phyloP scores from a whole-genome alignment of 2,329 filamentous ascomycete species.

The Aspergillus calidoustus region DNA sequence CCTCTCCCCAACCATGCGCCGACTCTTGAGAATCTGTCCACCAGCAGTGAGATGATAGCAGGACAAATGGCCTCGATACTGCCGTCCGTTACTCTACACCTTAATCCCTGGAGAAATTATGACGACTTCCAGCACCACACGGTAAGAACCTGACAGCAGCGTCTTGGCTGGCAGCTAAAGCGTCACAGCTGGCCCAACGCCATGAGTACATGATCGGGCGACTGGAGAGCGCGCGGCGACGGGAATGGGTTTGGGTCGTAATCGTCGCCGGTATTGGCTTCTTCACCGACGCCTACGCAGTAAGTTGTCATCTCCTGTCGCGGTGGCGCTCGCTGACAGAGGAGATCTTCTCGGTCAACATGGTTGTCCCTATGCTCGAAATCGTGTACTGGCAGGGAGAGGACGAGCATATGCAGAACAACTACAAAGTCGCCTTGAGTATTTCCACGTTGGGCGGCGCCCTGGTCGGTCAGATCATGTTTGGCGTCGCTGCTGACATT shows the following conservation, averaged over 20 bases:
- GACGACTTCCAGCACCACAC: constrained; percentile 19
- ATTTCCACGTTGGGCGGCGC: constrained; percentile 32
- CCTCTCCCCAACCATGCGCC: not conserved
- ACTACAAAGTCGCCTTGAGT: constrained; percentile 22
- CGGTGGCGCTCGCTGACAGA: not conserved
- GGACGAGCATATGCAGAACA: constrained; percentile 1
- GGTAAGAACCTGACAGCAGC: not conserved
- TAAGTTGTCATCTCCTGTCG: not conserved
- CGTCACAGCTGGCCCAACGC: constrained; percentile 17
- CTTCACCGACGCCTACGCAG: constrained; percentile 22
- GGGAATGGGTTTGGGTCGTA: constrained; percentile 22
- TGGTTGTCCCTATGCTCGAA: constrained; percentile 22
- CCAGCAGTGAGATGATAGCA: not conserved
- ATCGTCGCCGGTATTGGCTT: constrained; percentile 22
- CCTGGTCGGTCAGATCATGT: constrained; percentile 35
- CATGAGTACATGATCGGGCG: constrained; percentile 20
- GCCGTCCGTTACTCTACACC: constrained; percentile 11
- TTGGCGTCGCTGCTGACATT: constrained; percentile 43
- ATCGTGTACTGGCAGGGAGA: constrained; percentile 15
- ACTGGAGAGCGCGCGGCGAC: constrained; percentile 18
- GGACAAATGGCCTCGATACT: not conserved
- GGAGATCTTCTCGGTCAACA: constrained; percentile 25
- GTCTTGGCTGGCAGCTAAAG: not conserved
- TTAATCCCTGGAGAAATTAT: constrained; percentile 23
- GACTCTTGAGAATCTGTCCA: not conserved